Conservation (phyloP, 192 early-diverging fungal species). For the Helicostylum pulchrum region DNA sequence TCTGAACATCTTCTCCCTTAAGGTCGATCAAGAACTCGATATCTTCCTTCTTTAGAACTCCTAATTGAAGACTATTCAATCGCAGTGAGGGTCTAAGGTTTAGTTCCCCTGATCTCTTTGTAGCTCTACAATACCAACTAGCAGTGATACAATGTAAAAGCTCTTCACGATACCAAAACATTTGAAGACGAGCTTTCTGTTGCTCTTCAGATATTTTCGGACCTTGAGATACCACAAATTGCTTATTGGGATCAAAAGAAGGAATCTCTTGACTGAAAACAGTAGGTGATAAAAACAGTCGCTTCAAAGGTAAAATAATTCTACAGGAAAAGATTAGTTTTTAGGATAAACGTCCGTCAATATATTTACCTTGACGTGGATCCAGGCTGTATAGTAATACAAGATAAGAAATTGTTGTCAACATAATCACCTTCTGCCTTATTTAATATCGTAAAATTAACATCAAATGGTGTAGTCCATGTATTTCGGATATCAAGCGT, state of each 20-base stretch:
- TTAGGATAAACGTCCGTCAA: background rate
- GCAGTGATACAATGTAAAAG: constrained; percentile 53
- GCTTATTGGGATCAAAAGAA: constrained; percentile 63
- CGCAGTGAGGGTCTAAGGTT: constrained; percentile 51
- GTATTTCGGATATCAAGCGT: constrained; percentile 77
- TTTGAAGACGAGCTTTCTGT: constrained; percentile 46
- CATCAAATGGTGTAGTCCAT: constrained; percentile 70
- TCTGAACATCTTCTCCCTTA: constrained; percentile 1
- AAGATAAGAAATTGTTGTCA: background rate
- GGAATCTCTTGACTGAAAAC: constrained; percentile 58
- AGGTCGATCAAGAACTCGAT: constrained; percentile 52
- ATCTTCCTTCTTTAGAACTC: constrained; percentile 59
- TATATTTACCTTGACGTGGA: constrained; percentile 22
- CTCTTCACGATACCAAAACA: constrained; percentile 78
- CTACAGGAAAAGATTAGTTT: constrained; percentile 4
- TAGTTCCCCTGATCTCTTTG: constrained; percentile 52
- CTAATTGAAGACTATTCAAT: constrained; percentile 51
- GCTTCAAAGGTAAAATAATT: constrained; percentile 53
- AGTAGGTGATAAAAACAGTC: constrained; percentile 52
- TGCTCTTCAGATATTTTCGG: constrained; percentile 50
- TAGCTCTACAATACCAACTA: constrained; percentile 45
- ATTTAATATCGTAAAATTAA: constrained; percentile 68
- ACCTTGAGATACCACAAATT: constrained; percentile 71
- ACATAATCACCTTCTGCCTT: constrained; percentile 23
- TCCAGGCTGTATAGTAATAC: constrained; percentile 30